Evolutionary conservation across 2,329 filamentous ascomycete genomes (phyloP).

Genomic region (Monilinia vaccinii-corymbosi): DNA sequence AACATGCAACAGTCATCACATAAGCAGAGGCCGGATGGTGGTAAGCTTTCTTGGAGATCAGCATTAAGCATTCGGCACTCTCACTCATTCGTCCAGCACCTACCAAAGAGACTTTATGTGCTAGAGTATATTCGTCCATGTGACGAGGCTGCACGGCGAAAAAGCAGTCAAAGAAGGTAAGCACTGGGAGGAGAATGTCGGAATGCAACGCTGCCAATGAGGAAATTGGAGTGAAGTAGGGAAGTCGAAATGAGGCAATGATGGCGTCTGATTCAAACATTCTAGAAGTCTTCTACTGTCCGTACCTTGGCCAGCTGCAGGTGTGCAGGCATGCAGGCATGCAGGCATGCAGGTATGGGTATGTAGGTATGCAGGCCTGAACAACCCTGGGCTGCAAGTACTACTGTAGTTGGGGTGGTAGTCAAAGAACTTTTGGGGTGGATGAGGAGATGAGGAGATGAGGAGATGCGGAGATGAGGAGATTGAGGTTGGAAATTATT

Average conservation of each 20-base stretch:
- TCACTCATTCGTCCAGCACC: not conserved
- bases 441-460: too few species aligned
- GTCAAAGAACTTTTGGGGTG: too few species aligned
- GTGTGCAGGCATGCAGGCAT: not conserved
- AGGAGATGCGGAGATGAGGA: too few species aligned
- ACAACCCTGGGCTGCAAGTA: not conserved
- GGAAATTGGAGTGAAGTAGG: not conserved
- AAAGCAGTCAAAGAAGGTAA: too few species aligned
- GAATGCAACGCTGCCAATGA: not conserved
- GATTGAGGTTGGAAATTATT: not conserved
- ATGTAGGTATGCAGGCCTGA: not conserved
- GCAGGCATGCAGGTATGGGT: too few species aligned
- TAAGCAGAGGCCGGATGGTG: not conserved
- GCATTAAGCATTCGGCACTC: not conserved
- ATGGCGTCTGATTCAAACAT: not conserved
- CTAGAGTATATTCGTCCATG: not conserved
- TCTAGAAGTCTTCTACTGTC: constrained; percentile 5
- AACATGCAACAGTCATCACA: constrained; percentile 3
- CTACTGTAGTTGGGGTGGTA: not conserved
- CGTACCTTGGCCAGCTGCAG: constrained; percentile 1
- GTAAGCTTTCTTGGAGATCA: not conserved
- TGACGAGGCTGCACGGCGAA: not conserved
- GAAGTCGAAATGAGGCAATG: constrained; percentile 8
- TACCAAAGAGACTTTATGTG: not conserved
- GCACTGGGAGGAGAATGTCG: constrained; percentile 3